Evolutionary conservation across 345 rosid genomes (phyloP).

Genomic region (Salix brachista): DNA sequence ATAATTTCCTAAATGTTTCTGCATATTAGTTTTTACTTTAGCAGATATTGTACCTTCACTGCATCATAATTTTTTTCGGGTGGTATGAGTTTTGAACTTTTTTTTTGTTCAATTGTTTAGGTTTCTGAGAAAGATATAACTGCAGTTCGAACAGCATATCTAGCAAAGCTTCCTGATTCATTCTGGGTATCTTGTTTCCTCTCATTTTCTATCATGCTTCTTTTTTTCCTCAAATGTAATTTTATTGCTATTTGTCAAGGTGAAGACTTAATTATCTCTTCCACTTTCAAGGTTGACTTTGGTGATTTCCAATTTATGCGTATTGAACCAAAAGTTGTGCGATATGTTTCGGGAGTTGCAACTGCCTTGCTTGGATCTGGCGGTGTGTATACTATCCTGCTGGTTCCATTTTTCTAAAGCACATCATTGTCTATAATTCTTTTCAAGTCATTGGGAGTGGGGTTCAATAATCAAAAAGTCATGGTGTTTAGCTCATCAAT

Average conservation of each 20-base stretch:
- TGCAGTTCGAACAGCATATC: constrained; percentile 65
- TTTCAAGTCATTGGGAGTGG: not conserved
- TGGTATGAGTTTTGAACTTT: not conserved
- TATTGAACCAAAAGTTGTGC: constrained; percentile 72
- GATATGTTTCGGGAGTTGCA: constrained; percentile 87
- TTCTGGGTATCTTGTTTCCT: constrained; percentile 65
- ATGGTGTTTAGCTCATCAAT: not conserved
- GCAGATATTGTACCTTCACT: not conserved
- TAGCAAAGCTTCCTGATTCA: constrained; percentile 87
- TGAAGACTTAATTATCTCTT: constrained; percentile 15
- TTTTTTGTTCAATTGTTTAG: constrained; percentile 32
- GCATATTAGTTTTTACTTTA: not conserved
- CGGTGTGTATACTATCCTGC: constrained; percentile 46
- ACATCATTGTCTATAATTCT: not conserved
- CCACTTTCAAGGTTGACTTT: constrained; percentile 74
- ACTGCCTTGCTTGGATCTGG: constrained; percentile 92
- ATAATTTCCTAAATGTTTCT: not conserved
- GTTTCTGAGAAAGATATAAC: constrained; percentile 58
- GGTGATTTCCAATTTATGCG: constrained; percentile 88
- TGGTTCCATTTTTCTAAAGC: not conserved
- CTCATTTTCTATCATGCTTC: constrained; percentile 5
- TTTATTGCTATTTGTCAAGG: not conserved
- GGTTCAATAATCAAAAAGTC: not conserved
- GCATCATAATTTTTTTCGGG: not conserved
- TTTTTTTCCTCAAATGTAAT: not conserved